phyloP scores from a whole-genome alignment of 345 rosid species.

The Cardamine occulta region DNA sequence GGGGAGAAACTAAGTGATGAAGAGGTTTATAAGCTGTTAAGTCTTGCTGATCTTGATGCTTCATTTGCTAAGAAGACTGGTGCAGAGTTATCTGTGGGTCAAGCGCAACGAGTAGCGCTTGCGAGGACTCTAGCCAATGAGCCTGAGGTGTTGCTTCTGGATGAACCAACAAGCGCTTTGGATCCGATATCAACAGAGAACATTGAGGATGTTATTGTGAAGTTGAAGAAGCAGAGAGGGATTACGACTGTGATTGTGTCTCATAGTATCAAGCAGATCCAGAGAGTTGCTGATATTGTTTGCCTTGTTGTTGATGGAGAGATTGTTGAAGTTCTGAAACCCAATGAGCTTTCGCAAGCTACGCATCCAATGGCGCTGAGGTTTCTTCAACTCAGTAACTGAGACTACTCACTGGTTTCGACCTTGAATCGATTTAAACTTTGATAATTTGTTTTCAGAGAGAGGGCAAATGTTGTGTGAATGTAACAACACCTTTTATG shows the following conservation, averaged over 20 bases:
- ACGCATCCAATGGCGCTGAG: conserved; percentile 77
- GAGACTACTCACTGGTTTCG: neutral
- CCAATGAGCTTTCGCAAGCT: conserved; percentile 66
- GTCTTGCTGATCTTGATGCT: conserved; percentile 76
- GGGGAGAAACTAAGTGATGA: conserved; percentile 65
- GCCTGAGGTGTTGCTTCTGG: conserved; percentile 81
- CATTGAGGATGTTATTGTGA: conserved; percentile 80
- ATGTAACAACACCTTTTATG: conserved; percentile 19
- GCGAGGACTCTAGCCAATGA: conserved; percentile 89
- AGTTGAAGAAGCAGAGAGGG: conserved; percentile 66
- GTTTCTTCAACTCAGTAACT: conserved; percentile 70
- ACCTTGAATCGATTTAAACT: neutral
- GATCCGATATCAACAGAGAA: conserved; percentile 87
- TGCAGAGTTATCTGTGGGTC: conserved; percentile 77
- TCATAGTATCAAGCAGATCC: conserved; percentile 91
- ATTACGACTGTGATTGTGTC: conserved; percentile 76
- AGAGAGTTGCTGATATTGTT: conserved; percentile 79
- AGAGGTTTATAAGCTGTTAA: conserved; percentile 63
- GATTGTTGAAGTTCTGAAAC: conserved; percentile 78
- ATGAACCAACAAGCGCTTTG: conserved; percentile 88
- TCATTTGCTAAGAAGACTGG: conserved; percentile 58
- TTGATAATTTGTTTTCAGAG: neutral
- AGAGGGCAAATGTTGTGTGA: conserved; percentile 2
- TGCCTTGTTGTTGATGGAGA: conserved; percentile 79
- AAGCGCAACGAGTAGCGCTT: conserved; percentile 94